Evolutionary conservation across 2,329 filamentous ascomycete genomes (phyloP), one percentile per base, ranked within the genome.

Genomic region (Hawksworthiomyces lignivorus): DNA sequence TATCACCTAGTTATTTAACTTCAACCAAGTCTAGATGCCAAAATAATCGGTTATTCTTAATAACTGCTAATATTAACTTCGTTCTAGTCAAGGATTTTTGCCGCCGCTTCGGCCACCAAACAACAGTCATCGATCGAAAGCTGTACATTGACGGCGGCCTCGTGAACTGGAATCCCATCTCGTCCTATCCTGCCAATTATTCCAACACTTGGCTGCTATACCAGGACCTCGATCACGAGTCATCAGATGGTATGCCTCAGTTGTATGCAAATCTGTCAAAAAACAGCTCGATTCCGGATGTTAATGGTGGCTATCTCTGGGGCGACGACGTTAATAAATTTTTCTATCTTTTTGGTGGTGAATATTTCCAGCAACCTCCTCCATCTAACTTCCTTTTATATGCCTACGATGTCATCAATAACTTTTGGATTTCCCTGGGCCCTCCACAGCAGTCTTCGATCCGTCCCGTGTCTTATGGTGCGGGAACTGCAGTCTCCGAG

Each of bases 121-220:
- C 75, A 7, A 67, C 77, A 7, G 63, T 80, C 9, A 65, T 83
- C 34, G 75, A 80, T 53, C 58, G 69, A 31, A 70, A 67, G 47
- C 60, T 83, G 17, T 82, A 77, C 54, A 75, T 82, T 39, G 77
- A 82, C 52, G 78, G 78, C 28, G 77, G 77, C 5, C 60, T 73
- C 41, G 54, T 80, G 21, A 70, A 75, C 50, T 79, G 71, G 59
- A 72, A 67, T 49, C 65, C 72, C 3, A 58, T 73, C 17, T 55
- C 65, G 3, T 57, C 65, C 31, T 67, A 69, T 49, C 61, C 66
- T 1, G 55, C 58, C 14, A 79, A 80, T 48, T 71, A 73, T 50
- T 70, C 75, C 17, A 80, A 78, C 54, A 64, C 66, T 43, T 71
- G 64, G 52, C 64, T 82, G 12, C 60, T 75, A 12, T 80, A 73